Percentiles rank a stretch among this genome's conserved stretches.
phyloP scores from a whole-genome alignment of 2,329 filamentous ascomycete species.

The Kalmusia sp. region DNA sequence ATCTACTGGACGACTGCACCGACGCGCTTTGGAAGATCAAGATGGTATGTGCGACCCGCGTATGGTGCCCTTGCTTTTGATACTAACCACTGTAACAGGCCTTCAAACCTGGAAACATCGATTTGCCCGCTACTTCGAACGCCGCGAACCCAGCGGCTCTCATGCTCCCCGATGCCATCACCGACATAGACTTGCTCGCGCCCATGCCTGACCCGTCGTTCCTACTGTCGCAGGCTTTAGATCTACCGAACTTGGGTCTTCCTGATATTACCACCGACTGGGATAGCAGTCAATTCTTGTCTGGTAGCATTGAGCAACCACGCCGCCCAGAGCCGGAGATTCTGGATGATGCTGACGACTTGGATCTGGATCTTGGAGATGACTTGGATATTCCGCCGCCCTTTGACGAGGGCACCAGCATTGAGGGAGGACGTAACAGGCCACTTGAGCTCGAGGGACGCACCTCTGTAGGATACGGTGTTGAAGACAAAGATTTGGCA shows the following conservation, averaged over 20 bases:
- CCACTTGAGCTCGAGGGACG: conserved; percentile 64
- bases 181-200: conserved; percentile 86
- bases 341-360: conserved; percentile 63
- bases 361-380: conserved; percentile 72
- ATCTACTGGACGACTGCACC: conserved; percentile 95
- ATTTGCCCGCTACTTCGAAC: conserved; percentile 80
- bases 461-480: conserved; percentile 47
- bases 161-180: conserved; percentile 89
- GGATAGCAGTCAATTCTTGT: conserved; percentile 78
- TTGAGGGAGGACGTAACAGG: conserved; percentile 91
- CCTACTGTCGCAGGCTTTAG: conserved; percentile 72
- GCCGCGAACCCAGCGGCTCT: conserved; percentile 84
- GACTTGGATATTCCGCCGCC: conserved; percentile 33
- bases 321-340: conserved; percentile 57
- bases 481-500: conserved; percentile 56
- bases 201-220: conserved; percentile 82
- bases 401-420: conserved; percentile 60
- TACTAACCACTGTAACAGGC: conserved; percentile 64
- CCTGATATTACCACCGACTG: conserved; percentile 60
- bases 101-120: conserved; percentile 95
- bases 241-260: conserved; percentile 53
- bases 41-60: conserved; percentile 68
- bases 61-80: not conserved
- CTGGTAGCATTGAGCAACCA: conserved; percentile 66
- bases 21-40: conserved; percentile 98